Base-by-base conservation (phyloP, 345 rosid genomes). In the Hibiscus trionum region DNA sequence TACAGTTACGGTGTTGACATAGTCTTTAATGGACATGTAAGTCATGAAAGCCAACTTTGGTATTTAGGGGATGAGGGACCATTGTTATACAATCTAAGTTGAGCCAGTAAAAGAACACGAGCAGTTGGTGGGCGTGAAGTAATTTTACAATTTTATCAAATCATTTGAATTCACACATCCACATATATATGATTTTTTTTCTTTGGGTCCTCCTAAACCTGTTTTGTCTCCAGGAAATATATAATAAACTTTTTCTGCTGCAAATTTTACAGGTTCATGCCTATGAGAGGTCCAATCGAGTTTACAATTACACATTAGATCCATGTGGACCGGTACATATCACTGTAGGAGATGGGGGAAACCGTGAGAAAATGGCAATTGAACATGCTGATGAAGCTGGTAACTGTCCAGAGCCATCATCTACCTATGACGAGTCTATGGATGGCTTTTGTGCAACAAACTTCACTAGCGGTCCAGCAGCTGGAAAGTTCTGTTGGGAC, bases 221-320 rank as follows among this genome's bases (percentile, higher is more conserved):
- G 7, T 27, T 2, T 16, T 16, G n/a, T 68, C 5, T 68, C 26
- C 15, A 15, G 0, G 59, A 19, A 2, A 29, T 50, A 7, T 66
- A 12, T 39, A 16, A 29, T 39, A 16, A 29, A 49, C n/a, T 29
- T 49, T 29, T 29, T 50, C 26, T 52, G 71, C 39, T 50, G 9
- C 35, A 68, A 50, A 29, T 4, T 19, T 68, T 11, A 26, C 58
- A 93, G 98, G 92, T 93, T 72, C 88, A 91, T 84, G 97, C 95
- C 27, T 94, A 94, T 27, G 98, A 94, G 84, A 91, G 98, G 71
- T 88, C 97, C 50, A 94, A 94, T 78, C 84, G 96, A 71, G 90
- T 91, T 37, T 94, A 87, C 80, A 88, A 90, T 83, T 91, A 90
- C 82, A 68, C 75, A 0, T 77, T 91, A 70, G 97, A 94, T 88